Percentiles rank a stretch among this genome's conserved stretches.
Conservation (phyloP, 257 asterid species). For the Fraxinus americana region DNA sequence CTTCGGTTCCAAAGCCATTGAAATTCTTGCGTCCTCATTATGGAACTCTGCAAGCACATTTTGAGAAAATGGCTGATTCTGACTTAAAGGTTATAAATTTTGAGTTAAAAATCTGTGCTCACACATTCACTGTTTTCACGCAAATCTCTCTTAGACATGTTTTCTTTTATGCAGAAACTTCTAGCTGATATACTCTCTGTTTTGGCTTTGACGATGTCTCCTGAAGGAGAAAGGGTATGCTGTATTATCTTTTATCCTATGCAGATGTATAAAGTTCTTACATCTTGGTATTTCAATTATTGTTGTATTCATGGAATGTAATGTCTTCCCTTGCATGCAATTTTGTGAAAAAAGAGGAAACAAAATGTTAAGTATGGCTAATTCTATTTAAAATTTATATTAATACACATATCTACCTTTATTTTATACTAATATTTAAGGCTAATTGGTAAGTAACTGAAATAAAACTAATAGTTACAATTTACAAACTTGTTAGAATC, state of each 20-base stretch:
- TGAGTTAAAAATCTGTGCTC: slow-evolving; percentile 17
- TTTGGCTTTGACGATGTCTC: slow-evolving; percentile 97
- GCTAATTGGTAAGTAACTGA: neutral
- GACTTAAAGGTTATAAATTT: slow-evolving; percentile 66
- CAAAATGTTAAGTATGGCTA: neutral
- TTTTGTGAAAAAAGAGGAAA: slow-evolving; percentile 16
- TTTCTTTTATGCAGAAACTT: slow-evolving; percentile 50
- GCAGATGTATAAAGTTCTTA: neutral
- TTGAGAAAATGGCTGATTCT: slow-evolving; percentile 67
- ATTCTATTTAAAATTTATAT: neutral
- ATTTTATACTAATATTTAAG: too few relatives aligned
- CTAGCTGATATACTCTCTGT: slow-evolving; percentile 96
- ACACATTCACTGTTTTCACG: neutral
- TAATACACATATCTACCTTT: neutral
- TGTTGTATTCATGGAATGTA: neutral
- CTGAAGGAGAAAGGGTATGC: slow-evolving; percentile 93
- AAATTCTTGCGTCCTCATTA: slow-evolving; percentile 96
- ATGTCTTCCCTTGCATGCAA: slow-evolving; percentile 6
- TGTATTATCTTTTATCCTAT: slow-evolving; percentile 6
- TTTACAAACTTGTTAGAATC: neutral
- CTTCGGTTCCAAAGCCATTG: slow-evolving; percentile 95
- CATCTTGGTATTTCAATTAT: slow-evolving; percentile 2
- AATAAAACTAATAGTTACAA: neutral
- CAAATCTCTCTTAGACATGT: neutral
- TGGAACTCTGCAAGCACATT: slow-evolving; percentile 75